A percentile compares a stretch with the other conserved stretches of the same genome.
Conservation (phyloP, 352 stramenopile genomes). For the Discostella stelligera region DNA sequence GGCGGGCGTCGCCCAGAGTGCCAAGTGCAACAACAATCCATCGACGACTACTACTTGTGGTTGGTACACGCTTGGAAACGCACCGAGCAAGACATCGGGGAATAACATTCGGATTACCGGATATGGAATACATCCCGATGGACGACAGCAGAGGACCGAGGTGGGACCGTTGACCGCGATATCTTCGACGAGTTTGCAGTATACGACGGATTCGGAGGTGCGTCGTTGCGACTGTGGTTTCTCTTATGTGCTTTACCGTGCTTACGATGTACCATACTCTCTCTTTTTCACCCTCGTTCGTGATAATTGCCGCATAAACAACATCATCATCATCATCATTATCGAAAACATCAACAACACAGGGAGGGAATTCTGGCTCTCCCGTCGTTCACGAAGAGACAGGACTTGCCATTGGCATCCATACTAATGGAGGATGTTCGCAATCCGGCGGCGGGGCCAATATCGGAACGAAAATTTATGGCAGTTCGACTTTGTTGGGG, state of each 20-base stretch:
- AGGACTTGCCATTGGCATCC: constrained; percentile 12
- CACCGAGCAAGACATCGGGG: neutral
- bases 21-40: neutral
- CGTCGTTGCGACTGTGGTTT: no score
- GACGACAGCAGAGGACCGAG: neutral
- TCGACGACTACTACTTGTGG: neutral
- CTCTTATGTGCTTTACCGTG: no score
- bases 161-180: neutral
- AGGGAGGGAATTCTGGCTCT: constrained; percentile 21
- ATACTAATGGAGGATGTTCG: constrained; percentile 13
- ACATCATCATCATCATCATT: neutral
- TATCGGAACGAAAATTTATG: constrained; percentile 14
- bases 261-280: no score
- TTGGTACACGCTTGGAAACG: constrained; percentile 12
- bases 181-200: neutral
- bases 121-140: neutral
- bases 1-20: constrained; percentile 11
- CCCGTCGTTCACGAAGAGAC: constrained; percentile 11
- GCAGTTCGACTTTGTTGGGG: neutral
- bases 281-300: no score
- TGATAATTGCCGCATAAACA: no score
- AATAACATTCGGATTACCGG: constrained; percentile 23
- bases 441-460: neutral
- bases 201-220: constrained; percentile 4
- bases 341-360: neutral